Percentiles rank a stretch among this genome's conserved stretches.
These are phyloP conservation scores for Cryptococcus sp. DNA, from an alignment of 1,284 basidiomycete species.

Conservation along the genomic window DNA sequence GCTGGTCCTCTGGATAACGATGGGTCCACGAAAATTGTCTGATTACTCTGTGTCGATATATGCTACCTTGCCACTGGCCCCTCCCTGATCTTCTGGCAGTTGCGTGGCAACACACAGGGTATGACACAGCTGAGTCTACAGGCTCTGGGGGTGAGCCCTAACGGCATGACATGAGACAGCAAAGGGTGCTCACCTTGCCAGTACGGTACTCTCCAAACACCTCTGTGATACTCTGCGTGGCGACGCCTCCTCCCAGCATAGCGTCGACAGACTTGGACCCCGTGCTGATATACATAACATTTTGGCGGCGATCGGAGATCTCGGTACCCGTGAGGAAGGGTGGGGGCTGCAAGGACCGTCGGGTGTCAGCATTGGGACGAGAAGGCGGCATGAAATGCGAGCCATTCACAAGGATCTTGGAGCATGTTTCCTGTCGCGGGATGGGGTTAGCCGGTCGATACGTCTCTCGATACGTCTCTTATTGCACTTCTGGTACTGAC, in stretches of 20 bases:
- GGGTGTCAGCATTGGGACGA: conserved; percentile 1
- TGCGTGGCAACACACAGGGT: conserved; percentile 87
- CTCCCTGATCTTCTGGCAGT: conserved; percentile 81
- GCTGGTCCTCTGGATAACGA: neutral
- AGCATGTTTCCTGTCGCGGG: conserved; percentile 72
- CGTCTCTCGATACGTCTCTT: neutral
- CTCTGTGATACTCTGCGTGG: conserved; percentile 84
- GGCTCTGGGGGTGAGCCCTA: conserved; percentile 53
- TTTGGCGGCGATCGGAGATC: conserved; percentile 74
- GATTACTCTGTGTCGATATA: conserved; percentile 84
- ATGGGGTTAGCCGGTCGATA: conserved; percentile 6
- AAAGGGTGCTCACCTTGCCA: conserved; percentile 57
- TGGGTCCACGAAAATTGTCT: neutral
- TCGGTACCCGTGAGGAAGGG: conserved; percentile 87
- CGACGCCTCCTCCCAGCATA: conserved; percentile 79
- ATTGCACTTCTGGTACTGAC: conserved; percentile 51
- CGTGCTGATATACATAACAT: conserved; percentile 74
- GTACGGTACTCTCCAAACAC: conserved; percentile 53
- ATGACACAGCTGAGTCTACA: conserved; percentile 82
- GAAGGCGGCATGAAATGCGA: neutral
- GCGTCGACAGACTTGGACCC: conserved; percentile 86
- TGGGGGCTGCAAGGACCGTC: conserved; percentile 71
- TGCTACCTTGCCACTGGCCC: conserved; percentile 86
- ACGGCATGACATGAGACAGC: conserved; percentile 75
- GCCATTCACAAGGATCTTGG: conserved; percentile 68